Percentiles rank a stretch among this genome's conserved stretches.
Conservation (phyloP, 805 yeast species). For the Starmera dryadoides region DNA sequence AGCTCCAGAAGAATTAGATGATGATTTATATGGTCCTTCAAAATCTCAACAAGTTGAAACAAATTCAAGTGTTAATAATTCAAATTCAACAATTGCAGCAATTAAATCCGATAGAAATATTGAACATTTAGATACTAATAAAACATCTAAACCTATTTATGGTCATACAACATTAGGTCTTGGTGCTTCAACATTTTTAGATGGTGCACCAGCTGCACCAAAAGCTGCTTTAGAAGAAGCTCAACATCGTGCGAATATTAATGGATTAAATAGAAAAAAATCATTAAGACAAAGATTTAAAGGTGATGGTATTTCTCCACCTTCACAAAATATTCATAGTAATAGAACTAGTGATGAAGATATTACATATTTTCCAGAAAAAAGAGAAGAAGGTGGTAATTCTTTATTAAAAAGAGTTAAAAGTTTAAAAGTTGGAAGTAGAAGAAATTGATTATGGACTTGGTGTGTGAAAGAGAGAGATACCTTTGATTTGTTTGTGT, state of each 20-base stretch:
- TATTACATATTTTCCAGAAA: no score
- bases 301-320: conserved; percentile 7
- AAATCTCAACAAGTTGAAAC: no score
- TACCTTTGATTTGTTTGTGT: no score
- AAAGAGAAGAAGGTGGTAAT: conserved; percentile 32
- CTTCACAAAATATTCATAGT: neutral
- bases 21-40: conserved; percentile 5
- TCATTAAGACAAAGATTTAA: conserved; percentile 66
- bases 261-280: conserved; percentile 70
- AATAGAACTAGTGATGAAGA: neutral
- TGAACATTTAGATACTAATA: conserved; percentile 63
- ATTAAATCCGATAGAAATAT: conserved; percentile 47
- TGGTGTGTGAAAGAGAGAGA: no score
- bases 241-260: conserved; percentile 23
- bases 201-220: conserved; percentile 88
- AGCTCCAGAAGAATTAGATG: conserved; percentile 41
- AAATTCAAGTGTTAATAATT: conserved; percentile 8
- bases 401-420: conserved; percentile 79
- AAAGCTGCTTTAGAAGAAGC: conserved; percentile 33
- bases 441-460: conserved; percentile 3
- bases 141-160: conserved; percentile 66
- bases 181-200: conserved; percentile 87
- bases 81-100: conserved; percentile 25
- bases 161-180: conserved; percentile 84
- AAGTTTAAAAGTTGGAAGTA: conserved; percentile 72